Evolutionary conservation across 768 basidiomycete species (phyloP).

Genomic region (Tricholoma furcatifolium): DNA sequence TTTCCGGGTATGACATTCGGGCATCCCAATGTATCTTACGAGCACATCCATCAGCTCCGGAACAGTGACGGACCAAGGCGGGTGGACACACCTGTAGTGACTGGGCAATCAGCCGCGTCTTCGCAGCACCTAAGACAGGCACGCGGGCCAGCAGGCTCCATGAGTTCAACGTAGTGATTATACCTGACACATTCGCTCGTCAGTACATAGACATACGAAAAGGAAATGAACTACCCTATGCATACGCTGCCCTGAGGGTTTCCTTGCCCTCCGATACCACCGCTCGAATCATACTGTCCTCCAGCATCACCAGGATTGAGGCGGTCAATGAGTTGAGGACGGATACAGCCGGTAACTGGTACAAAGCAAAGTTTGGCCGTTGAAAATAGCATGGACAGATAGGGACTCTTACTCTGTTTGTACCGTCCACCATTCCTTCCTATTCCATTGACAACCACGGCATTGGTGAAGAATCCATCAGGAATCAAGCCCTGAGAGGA

Average conservation of each 20-base stretch:
- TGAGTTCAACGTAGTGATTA: constrained; percentile 58
- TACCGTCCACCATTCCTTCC: constrained; percentile 39
- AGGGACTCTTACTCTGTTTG: constrained; percentile 39
- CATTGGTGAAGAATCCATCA: constrained; percentile 48
- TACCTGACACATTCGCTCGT: constrained; percentile 30
- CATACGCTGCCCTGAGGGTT: constrained; percentile 54
- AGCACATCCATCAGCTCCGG: not conserved
- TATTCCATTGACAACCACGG: constrained; percentile 41
- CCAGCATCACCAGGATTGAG: constrained; percentile 48
- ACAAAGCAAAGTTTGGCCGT: not conserved
- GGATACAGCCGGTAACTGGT: constrained; percentile 57
- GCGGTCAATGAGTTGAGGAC: constrained; percentile 38
- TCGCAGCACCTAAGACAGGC: constrained; percentile 63
- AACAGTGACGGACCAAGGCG: not conserved
- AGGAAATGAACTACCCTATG: constrained; percentile 35
- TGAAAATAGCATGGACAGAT: not conserved
- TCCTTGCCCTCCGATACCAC: constrained; percentile 45
- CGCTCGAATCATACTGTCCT: constrained; percentile 61
- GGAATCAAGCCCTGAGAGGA: constrained; percentile 45
- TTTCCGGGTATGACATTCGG: constrained; percentile 53
- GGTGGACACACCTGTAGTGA: constrained; percentile 36
- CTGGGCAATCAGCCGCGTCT: constrained; percentile 50
- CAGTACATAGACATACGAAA: not conserved
- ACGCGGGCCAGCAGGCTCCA: constrained; percentile 48
- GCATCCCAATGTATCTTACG: constrained; percentile 48